Evolutionary conservation across 352 stramenopile species (phyloP).

Genomic region (Phytophthora tubulina): DNA sequence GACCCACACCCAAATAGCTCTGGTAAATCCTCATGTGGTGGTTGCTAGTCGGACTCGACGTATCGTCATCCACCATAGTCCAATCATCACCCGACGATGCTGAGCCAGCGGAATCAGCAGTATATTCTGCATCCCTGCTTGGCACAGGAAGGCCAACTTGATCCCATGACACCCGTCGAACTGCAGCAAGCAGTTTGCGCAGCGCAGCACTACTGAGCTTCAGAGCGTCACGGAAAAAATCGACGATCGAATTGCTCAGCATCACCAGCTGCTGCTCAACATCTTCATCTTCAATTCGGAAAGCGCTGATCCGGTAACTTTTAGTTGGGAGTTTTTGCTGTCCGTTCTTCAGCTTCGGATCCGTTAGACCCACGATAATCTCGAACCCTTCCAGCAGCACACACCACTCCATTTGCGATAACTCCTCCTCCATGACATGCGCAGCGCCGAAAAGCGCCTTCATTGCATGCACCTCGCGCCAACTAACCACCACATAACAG

Average conservation of each 20-base stretch:
- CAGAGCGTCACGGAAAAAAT: slow-evolving; percentile 82
- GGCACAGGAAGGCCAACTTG: slow-evolving; percentile 69
- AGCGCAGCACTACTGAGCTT: slow-evolving; percentile 74
- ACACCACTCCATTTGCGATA: slow-evolving; percentile 81
- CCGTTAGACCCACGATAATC: slow-evolving; percentile 80
- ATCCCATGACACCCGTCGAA: slow-evolving; percentile 76
- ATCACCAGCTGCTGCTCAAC: slow-evolving; percentile 89
- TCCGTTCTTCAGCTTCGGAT: slow-evolving; percentile 74
- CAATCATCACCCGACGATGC: slow-evolving; percentile 26
- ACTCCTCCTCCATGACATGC: slow-evolving; percentile 89
- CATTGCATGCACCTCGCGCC: slow-evolving; percentile 90
- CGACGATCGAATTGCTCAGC: slow-evolving; percentile 86
- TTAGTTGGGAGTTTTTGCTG: slow-evolving; percentile 83
- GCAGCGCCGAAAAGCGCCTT: slow-evolving; percentile 85
- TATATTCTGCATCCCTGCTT: slow-evolving; percentile 25
- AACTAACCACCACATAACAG: slow-evolving; percentile 73
- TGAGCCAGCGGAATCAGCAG: slow-evolving; percentile 12
- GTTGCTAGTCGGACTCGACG: slow-evolving; percentile 51
- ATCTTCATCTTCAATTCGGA: slow-evolving; percentile 86
- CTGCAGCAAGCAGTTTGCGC: slow-evolving; percentile 64
- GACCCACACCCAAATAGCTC: slow-evolving; percentile 76
- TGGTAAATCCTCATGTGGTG: slow-evolving; percentile 88
- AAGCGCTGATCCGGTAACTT: slow-evolving; percentile 75
- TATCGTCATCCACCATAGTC: slow-evolving; percentile 47
- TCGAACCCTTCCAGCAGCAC: slow-evolving; percentile 83